Percentiles rank a stretch among this genome's conserved stretches.
These are phyloP conservation scores for Aspergillaceae sp. DNA, from an alignment of 2,329 filamentous ascomycete genomes.

Conservation along the genomic window DNA sequence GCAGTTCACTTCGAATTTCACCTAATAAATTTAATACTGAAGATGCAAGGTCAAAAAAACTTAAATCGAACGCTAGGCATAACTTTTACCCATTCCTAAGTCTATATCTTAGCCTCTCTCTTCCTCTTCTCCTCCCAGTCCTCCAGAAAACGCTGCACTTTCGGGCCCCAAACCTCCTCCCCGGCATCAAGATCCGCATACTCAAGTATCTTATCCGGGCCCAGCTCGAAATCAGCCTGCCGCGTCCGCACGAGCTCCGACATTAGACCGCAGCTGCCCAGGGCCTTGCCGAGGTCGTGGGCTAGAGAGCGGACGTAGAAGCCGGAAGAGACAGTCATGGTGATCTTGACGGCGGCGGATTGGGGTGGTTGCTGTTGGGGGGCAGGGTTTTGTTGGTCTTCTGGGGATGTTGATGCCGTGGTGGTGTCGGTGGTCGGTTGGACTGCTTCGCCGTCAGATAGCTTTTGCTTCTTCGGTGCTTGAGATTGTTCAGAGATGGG, in stretches of 20 bases:
- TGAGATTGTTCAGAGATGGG: not conserved
- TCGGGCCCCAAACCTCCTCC: conserved; percentile 73
- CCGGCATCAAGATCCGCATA: conserved; percentile 67
- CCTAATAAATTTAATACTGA: not conserved
- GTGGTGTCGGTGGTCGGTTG: conserved; percentile 1
- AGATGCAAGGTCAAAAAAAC: not conserved
- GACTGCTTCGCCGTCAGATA: conserved; percentile 17
- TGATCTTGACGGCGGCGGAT: conserved; percentile 68
- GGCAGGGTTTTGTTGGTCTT: conserved; percentile 2
- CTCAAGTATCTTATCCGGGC: conserved; percentile 62
- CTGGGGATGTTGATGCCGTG: not conserved
- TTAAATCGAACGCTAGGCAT: too few relatives aligned
- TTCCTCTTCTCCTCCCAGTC: conserved; percentile 40
- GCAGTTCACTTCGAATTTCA: too few relatives aligned
- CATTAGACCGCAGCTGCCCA: conserved; percentile 80
- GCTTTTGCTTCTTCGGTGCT: conserved; percentile 24
- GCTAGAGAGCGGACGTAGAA: conserved; percentile 95
- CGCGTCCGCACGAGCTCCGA: conserved; percentile 68
- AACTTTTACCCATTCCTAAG: too few relatives aligned
- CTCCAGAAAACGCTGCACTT: conserved; percentile 54
- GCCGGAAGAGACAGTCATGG: conserved; percentile 87
- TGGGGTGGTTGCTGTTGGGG: conserved; percentile 4
- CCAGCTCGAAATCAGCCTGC: conserved; percentile 72
- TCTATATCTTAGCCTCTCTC: conserved; percentile 5
- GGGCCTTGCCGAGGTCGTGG: conserved; percentile 77